Conservation (phyloP, 495 filamentous ascomycete genomes). For the Jackrogersella multiformis region DNA sequence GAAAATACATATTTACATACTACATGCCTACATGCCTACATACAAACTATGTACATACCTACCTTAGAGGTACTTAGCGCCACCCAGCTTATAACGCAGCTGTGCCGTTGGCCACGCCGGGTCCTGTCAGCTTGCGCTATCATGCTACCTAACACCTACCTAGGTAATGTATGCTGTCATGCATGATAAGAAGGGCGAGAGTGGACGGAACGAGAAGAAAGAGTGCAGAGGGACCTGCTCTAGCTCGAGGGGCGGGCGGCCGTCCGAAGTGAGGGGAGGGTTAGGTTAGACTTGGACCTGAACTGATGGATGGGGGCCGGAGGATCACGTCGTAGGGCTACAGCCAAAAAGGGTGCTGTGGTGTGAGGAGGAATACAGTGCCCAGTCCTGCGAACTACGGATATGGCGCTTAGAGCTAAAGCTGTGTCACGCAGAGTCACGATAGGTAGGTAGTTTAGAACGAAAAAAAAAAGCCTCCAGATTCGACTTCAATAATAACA, state of each 20-base stretch:
- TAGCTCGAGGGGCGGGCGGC: slow-evolving; percentile 29
- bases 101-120: background rate
- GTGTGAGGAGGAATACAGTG: slow-evolving; percentile 18
- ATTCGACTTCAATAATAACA: slow-evolving; percentile 9
- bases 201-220: background rate
- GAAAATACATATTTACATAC: no score
- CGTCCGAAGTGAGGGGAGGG: slow-evolving; percentile 24
- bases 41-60: no score
- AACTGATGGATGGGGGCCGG: slow-evolving; percentile 14
- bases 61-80: no score
- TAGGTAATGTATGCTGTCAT: background rate
- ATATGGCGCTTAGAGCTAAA: background rate
- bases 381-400: background rate
- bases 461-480: background rate
- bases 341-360: no score
- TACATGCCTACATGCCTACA: no score
- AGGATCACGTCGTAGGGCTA: slow-evolving; percentile 16
- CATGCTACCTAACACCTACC: no score
- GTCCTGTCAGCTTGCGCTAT: slow-evolving; percentile 4
- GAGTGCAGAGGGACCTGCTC: slow-evolving; percentile 14
- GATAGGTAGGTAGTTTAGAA: background rate
- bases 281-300: slow-evolving; percentile 36
- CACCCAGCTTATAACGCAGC: no score
- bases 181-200: slow-evolving; percentile 15
- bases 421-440: slow-evolving; percentile 8